Evolutionary conservation across 2,329 filamentous ascomycete species (phyloP), one percentile per base, ranked within the genome.

Genomic region (Aspergillus neotritici): DNA sequence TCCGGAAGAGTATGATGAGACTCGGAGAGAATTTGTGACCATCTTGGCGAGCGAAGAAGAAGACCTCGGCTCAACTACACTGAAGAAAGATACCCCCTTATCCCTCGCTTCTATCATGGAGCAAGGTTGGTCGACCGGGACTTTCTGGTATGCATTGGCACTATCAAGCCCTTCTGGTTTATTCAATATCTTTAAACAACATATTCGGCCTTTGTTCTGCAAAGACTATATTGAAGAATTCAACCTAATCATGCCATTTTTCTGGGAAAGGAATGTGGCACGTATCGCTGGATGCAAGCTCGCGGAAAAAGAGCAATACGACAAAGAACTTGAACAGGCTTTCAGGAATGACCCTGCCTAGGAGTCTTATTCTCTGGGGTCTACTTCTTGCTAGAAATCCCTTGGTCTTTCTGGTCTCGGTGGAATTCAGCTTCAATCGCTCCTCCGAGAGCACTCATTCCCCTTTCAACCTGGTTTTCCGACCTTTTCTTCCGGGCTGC

Each of bases 71-170:
- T n/a, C n/a, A n/a, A n/a, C n/a, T n/a, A n/a, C n/a, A n/a, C n/a
- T n/a, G n/a, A n/a, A n/a, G n/a, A n/a, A n/a, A n/a, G n/a, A n/a
- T n/a, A n/a, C n/a, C n/a, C n/a, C n/a, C n/a, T n/a, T n/a, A n/a
- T n/a, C n/a, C n/a, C n/a, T n/a, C n/a, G n/a, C n/a, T n/a, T n/a
- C n/a, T n/a, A 37, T 49, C n/a, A 47, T 55, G 49, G 31, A 52
- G 7, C 25, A 39, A 15, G 31, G 37, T 8, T 56, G 52, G 52
- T 30, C 25, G 8, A 34, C 34, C 21, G 53, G 52, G 31, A 47
- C 49, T 0, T 57, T 54, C 11, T 55, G 50, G 48, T 56, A 48
- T 46, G 25, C 39, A 3, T 40, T 53, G 6, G 52, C 51, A n/a
- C 44, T 54, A 12, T 36, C 34, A 3, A 58, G 52, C 32, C 53